Conservation (phyloP, 2,329 filamentous ascomycete species). For the Aureobasidium sp. region DNA sequence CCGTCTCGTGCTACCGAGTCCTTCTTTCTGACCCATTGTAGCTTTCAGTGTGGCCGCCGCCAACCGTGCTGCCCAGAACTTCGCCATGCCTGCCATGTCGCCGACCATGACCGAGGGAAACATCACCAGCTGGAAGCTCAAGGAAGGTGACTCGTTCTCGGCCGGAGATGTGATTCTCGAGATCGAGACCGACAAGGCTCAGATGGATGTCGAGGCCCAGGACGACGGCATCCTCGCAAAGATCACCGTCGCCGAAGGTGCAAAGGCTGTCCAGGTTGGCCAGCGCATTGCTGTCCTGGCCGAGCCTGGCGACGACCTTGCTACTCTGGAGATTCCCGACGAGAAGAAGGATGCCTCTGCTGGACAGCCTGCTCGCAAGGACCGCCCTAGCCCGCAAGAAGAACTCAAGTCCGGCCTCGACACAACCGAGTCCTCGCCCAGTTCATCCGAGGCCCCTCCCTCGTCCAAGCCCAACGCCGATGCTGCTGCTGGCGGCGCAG, state of each 20-base stretch:
- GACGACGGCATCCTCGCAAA: conserved; percentile 82
- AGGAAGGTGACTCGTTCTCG: conserved; percentile 70
- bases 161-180: conserved; percentile 83
- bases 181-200: conserved; percentile 90
- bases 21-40: not conserved
- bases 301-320: conserved; percentile 73
- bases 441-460: conserved; percentile 23
- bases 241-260: conserved; percentile 66
- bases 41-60: conserved; percentile 17
- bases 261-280: conserved; percentile 72
- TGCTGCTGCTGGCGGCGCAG: conserved; percentile 17
- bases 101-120: conserved; percentile 93
- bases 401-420: conserved; percentile 21
- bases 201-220: conserved; percentile 91
- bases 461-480: conserved; percentile 26
- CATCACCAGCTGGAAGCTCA: conserved; percentile 77
- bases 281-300: conserved; percentile 75
- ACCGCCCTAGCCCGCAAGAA: conserved; percentile 21
- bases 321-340: conserved; percentile 64
- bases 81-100: conserved; percentile 84
- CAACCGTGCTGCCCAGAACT: conserved; percentile 64
- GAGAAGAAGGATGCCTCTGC: conserved; percentile 50
- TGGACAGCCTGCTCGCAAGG: conserved; percentile 26
- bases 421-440: conserved; percentile 20
- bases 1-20: not conserved